Base-by-base conservation (phyloP, 176 grass and related monocot species). In the Phoenix dactylifera region DNA sequence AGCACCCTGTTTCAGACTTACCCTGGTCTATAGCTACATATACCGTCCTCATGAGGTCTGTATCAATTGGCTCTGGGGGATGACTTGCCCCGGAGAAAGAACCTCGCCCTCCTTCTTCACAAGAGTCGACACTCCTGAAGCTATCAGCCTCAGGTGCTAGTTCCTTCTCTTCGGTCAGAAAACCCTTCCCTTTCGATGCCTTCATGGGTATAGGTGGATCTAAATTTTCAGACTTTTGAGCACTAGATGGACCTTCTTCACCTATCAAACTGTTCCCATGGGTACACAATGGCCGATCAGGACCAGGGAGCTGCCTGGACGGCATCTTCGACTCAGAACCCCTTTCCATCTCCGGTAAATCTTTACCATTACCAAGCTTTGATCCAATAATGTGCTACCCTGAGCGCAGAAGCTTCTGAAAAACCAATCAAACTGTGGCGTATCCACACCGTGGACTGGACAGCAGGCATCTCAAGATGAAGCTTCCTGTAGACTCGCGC, bases 31-130 rank as follows among this genome's bases (percentile, higher is more conserved):
- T 88, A 10, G 91, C 83, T 7, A 96, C 91, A 51, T 90, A 96
- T 9, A 90, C 91, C 6, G 87, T 87, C 72, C 87, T 96, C 80
- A 96, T 85, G 24, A 85, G 80, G 58, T 96, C 91, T 80, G 90
- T 87, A 64, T 96, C 91, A 59, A 88, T 70, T 5, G 91, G 91
- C 67, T 96, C 91, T 15, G 55, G 78, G 19, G 91, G 91, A 52
- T 96, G 91, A 58, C 79, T 96, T 24, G 80, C 86, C 17, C 91
- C 91, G 5, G 79, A 85, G 83, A 96, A 96, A 35, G 91, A 85
- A 59, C 75, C 83, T 12, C 75, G 67, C 24, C 54, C 75, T 16
- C 87, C 91, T 22, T 90, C 86, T 20, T 90, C 91, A 0, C 72
- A 87, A 22, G 86, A 96, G 54, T 83, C 83, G 22, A 85, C 22